Conservation (phyloP, 83 land plant species). For the Picea mariana region DNA sequence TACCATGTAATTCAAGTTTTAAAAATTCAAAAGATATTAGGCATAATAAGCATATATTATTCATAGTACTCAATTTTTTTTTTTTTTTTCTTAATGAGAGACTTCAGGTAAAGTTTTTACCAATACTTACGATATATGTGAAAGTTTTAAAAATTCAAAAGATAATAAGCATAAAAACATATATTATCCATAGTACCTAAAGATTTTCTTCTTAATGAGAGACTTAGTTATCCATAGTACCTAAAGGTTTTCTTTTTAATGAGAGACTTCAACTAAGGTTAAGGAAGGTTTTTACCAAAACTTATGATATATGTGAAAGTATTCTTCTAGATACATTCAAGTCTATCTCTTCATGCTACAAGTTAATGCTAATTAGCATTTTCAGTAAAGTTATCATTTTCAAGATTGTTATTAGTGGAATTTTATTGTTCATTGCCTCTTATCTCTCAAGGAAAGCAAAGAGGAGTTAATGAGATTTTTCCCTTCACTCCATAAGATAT, state of each 20-base stretch:
- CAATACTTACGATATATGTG: conserved; percentile 71
- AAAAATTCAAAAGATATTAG: conserved; percentile 67
- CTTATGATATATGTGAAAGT: conserved; percentile 69
- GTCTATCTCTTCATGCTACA: conserved; percentile 81
- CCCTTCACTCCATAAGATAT: too few relatives aligned
- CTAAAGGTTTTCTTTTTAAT: conserved; percentile 60
- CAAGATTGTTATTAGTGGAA: too few relatives aligned
- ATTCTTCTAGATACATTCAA: conserved; percentile 65
- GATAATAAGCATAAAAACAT: conserved; percentile 54
- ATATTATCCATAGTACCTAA: conserved; percentile 75
- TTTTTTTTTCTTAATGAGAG: conserved; percentile 51
- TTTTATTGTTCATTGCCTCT: too few relatives aligned
- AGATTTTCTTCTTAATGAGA: conserved; percentile 63
- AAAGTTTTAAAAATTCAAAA: conserved; percentile 70
- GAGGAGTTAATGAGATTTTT: too few relatives aligned
- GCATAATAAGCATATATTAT: conserved; percentile 66
- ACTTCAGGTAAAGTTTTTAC: conserved; percentile 69
- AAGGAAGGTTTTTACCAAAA: conserved; percentile 67
- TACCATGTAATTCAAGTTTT: conserved; percentile 67
- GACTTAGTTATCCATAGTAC: conserved; percentile 78
- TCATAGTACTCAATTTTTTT: conserved; percentile 72
- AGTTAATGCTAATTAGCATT: conserved; percentile 31
- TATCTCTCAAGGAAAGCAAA: too few relatives aligned
- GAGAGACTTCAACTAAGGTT: conserved; percentile 73
- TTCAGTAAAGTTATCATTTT: too few relatives aligned